Conservation (phyloP, 352 stramenopile species). For the Thraustotheca clavata region DNA sequence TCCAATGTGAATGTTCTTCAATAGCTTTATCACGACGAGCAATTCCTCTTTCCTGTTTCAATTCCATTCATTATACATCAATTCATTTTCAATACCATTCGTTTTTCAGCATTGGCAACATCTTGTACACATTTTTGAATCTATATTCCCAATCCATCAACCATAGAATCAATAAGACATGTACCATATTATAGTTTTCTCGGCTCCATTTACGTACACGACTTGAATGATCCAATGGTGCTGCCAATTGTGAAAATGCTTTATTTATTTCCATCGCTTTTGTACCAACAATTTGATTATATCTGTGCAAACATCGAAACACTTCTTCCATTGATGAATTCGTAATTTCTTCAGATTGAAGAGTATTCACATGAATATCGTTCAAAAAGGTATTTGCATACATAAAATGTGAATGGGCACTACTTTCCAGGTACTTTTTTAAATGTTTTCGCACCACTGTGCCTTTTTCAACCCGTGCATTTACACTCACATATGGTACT, state of each 20-base stretch:
- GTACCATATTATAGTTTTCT: slow-evolving; percentile 72
- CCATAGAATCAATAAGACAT: not conserved
- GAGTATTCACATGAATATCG: slow-evolving; percentile 58
- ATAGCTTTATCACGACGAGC: slow-evolving; percentile 48
- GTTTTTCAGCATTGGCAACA: slow-evolving; percentile 53
- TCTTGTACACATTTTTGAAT: slow-evolving; percentile 59
- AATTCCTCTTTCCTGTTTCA: slow-evolving; percentile 39
- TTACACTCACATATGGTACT: slow-evolving; percentile 73
- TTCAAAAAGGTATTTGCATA: slow-evolving; percentile 73
- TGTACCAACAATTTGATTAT: slow-evolving; percentile 69
- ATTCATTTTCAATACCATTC: slow-evolving; percentile 30
- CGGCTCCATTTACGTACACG: slow-evolving; percentile 64
- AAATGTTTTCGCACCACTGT: slow-evolving; percentile 76
- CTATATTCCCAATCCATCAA: not conserved
- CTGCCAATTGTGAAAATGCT: slow-evolving; percentile 65
- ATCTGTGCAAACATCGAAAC: slow-evolving; percentile 64
- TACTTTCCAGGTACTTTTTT: slow-evolving; percentile 75
- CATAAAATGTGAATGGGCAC: slow-evolving; percentile 63
- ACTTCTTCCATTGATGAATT: slow-evolving; percentile 74
- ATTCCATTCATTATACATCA: not conserved
- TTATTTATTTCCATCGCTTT: slow-evolving; percentile 72
- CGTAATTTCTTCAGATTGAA: slow-evolving; percentile 71
- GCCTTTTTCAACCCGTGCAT: slow-evolving; percentile 67
- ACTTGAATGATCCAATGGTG: slow-evolving; percentile 63
- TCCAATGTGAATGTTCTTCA: slow-evolving; percentile 69